phyloP scores from a whole-genome alignment of 2,329 filamentous ascomycete species.

The Mycocentrospora acerina region DNA sequence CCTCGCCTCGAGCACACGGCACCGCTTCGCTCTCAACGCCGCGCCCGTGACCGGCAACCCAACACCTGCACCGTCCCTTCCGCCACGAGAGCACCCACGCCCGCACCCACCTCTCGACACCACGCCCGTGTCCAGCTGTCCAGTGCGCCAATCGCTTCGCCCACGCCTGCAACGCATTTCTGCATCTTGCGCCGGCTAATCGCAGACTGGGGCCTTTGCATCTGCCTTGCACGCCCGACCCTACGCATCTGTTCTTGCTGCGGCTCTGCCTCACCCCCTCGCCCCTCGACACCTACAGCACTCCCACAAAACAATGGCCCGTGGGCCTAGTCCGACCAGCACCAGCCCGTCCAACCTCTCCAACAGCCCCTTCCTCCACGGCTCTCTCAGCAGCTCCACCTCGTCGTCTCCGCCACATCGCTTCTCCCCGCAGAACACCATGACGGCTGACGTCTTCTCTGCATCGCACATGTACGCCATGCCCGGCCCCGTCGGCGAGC shows the following conservation, averaged over 20 bases:
- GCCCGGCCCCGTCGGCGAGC: conserved; percentile 44
- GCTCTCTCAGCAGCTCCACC: conserved; percentile 43
- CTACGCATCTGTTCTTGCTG: conserved; percentile 21
- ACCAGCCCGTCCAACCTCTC: conserved; percentile 44
- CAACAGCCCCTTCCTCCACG: conserved; percentile 43
- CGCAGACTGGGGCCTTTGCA: no score
- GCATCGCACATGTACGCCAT: conserved; percentile 43
- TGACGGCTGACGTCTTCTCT: conserved; percentile 45
- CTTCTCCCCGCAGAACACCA: conserved; percentile 38
- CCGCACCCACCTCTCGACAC: conserved; percentile 8
- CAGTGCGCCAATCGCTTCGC: conserved; percentile 27
- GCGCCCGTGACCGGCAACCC: conserved; percentile 8
- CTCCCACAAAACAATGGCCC: conserved; percentile 43
- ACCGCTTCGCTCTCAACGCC: conserved; percentile 15
- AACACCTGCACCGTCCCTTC: conserved; percentile 16
- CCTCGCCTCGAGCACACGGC: conserved; percentile 9
- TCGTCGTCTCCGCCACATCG: conserved; percentile 43
- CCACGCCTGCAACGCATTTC: conserved; percentile 15
- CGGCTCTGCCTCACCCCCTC: conserved; percentile 15
- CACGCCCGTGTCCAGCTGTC: conserved; percentile 15
- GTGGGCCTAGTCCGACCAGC: conserved; percentile 45
- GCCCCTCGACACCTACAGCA: conserved; percentile 25
- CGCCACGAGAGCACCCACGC: conserved; percentile 13
- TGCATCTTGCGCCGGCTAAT: conserved; percentile 7
- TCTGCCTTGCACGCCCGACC: no score